Evolutionary conservation across 306 rosid genomes (phyloP).

Genomic region (Trifolium dubium): DNA sequence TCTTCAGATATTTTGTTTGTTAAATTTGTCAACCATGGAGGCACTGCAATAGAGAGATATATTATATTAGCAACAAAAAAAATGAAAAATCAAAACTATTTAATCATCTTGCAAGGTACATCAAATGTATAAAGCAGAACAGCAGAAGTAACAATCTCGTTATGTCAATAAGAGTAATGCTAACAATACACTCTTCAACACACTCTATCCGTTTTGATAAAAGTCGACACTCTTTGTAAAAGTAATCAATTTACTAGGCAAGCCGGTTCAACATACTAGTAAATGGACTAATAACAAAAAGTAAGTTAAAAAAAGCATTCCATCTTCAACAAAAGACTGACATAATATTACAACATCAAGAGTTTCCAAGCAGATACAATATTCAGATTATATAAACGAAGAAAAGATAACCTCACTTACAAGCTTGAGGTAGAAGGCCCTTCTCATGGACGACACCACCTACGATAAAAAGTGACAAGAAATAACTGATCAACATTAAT

Average conservation of each 20-base stretch:
- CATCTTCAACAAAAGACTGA: background rate
- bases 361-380: background rate
- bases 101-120: background rate
- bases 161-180: background rate
- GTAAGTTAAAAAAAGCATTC: background rate
- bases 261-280: background rate
- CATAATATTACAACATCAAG: background rate
- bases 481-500: conserved; percentile 34
- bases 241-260: background rate
- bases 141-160: background rate
- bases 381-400: conserved; percentile 17
- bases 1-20: conserved; percentile 67
- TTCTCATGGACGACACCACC: conserved; percentile 95
- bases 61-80: no score
- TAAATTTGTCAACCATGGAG: conserved; percentile 77
- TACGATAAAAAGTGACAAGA: conserved; percentile 46
- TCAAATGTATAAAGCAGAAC: background rate
- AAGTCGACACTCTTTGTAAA: no score
- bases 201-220: no score
- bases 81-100: no score
- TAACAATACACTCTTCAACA: background rate
- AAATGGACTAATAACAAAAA: no score
- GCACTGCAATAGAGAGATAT: conserved; percentile 50
- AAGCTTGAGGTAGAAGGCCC: conserved; percentile 82
- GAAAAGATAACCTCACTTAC: conserved; percentile 57